A percentile compares a stretch with the other conserved stretches of the same genome.
Evolutionary conservation across 2,329 filamentous ascomycete species (phyloP).

Genomic region (Cladobotryum protrusum): DNA sequence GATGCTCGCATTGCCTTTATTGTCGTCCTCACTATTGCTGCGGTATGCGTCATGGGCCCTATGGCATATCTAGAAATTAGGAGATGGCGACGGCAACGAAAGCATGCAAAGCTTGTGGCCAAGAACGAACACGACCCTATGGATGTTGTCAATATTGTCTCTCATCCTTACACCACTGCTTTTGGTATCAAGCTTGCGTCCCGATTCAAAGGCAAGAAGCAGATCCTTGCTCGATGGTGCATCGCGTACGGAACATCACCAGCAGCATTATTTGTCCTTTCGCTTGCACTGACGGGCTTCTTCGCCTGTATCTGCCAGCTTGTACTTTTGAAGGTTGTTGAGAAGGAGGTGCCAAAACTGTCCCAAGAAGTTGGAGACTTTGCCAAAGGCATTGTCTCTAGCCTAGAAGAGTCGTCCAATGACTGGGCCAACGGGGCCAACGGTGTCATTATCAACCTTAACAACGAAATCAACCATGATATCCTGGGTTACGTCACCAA

Average conservation of each 20-base stretch:
- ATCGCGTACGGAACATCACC: constrained; percentile 82
- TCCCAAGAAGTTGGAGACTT: constrained; percentile 71
- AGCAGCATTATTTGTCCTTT: constrained; percentile 78
- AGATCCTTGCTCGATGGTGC: constrained; percentile 73
- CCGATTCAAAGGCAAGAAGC: constrained; percentile 57
- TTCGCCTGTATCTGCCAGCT: constrained; percentile 79
- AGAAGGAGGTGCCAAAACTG: constrained; percentile 70
- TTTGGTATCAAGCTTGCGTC: constrained; percentile 65
- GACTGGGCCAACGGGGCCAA: constrained; percentile 76
- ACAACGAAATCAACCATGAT: constrained; percentile 73
- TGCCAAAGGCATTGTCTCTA: constrained; percentile 67
- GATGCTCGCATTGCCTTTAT: constrained; percentile 70
- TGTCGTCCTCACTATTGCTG: constrained; percentile 63
- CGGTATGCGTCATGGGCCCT: constrained; percentile 65
- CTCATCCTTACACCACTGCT: constrained; percentile 68
- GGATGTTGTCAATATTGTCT: constrained; percentile 84
- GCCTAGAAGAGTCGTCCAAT: constrained; percentile 65
- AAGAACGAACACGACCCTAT: constrained; percentile 67
- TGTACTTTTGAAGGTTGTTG: constrained; percentile 65
- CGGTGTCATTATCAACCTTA: constrained; percentile 61
- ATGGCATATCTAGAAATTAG: constrained; percentile 78
- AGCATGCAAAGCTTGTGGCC: constrained; percentile 60
- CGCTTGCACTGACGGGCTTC: constrained; percentile 74
- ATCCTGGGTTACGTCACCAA: constrained; percentile 83
- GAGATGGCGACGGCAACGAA: constrained; percentile 66